Evolutionary conservation across 805 yeast species (phyloP), one percentile per base, ranked within the genome.

Genomic region (Hyphopichia homilentoma): DNA sequence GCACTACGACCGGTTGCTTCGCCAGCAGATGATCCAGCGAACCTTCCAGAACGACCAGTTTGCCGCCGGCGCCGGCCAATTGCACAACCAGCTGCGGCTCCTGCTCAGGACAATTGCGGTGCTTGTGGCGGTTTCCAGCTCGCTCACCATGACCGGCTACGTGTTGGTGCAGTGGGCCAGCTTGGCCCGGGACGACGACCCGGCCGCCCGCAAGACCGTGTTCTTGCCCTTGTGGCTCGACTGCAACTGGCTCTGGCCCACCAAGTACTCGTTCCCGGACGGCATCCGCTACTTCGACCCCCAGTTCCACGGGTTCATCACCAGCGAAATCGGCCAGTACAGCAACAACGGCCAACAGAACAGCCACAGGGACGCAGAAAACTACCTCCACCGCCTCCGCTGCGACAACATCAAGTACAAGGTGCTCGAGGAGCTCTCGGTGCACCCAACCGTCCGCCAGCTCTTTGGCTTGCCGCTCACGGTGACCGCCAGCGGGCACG

Each of bases 401-500:
- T 16, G 39, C 7, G 51, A 52, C 8, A 47, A 54, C 30, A 43
- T 63, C 15, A 50, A 47, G 27, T 51, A 51, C 29, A 48, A 48
- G 16, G 50, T 59, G 11, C 43, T 61, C 28, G 61, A 51, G 38
- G 37, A 46, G 26, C 38, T 47, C 38, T 49, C 55, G 27, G 35
- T 26, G 16, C 43, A 49, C 50, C 25, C 43, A n/a, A 36, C 27
- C 8, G 41, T 52, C 7, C 40, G 59, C 34, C 43, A 54, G 38
- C 37, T 48, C 3, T 49, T 53, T 41, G 56, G 61, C 11, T 34
- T 62, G 6, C 68, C 67, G 4, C 39, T 62, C 7, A 32, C 36
- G 9, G 35, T 56, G 7, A 9, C 16, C 5, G 36, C 21, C 11
- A 9, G 26, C 9, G 34, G 38, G 5, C 25, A 40, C 4, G 27